Evolutionary conservation across 2,329 filamentous ascomycete species (phyloP), one percentile per base, ranked within the genome.

Genomic region (Colletotrichum neosansevieriae): DNA sequence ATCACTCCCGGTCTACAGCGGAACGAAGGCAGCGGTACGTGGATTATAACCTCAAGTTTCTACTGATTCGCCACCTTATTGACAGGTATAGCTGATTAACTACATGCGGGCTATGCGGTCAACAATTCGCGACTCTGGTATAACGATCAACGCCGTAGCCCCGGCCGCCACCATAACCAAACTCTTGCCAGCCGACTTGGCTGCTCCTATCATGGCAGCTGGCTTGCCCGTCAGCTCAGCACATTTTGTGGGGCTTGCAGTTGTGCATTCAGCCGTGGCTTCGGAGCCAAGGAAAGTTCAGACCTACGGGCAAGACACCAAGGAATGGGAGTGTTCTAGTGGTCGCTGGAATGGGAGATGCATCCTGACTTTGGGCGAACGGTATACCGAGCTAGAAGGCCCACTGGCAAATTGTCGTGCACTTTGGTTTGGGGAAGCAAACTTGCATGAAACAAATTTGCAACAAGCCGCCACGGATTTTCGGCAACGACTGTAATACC

Each of bases 71-170:
- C 0, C 24, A 15, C 13, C 19, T 34, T 10, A 34, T 24, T 51
- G 19, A 51, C n/a, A 15, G 0, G n/a, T 13, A 3, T 24, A 56
- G 47, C 49, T 49, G 29, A 70, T 77, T 6, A 74, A 74, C n/a
- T 70, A 79, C 1, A 71, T 81, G 6, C 74, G 79, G 6, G 71
- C 77, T 2, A 72, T 81, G 32, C 73, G 78, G 3, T 73, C 77
- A 0, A 64, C 72, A 0, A 42, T 78, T 4, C 56, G 11, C 42
- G 58, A 4, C 64, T 77, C 38, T 67, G 73, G 44, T 76, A 78
- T 61, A 79, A 80, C 19, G 4, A 81, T 82, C 73, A 80, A 80
- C 51, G 74, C 67, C 3, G 79, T 82, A 13, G 79, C 79, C 0
- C 79, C 80, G 0, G 76, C 76, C 0, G 77, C 77, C 1, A 80